Base-by-base conservation (phyloP, 2,329 filamentous ascomycete species). In the Colletotrichum lindemuthianum region DNA sequence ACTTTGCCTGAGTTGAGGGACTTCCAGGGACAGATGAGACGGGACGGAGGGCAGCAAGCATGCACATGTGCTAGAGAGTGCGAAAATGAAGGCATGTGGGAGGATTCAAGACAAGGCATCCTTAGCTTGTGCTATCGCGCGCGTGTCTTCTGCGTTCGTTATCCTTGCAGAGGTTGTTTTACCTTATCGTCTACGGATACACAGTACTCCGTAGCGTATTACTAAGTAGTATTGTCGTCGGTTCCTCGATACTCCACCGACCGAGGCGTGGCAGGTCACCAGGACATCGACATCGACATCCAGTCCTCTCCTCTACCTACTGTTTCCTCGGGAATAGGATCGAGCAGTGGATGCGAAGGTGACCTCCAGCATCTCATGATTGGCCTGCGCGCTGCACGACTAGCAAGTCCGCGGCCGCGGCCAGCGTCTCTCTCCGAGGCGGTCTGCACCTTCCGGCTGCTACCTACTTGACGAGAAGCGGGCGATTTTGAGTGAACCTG, bases 51-150 rank as follows among this genome's bases (percentile, higher is more conserved):
- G 44, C 41, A 49, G 11, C 43, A 44, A 60, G 59, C 41, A 60
- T 41, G 34, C 36, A 24, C 41, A 54, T 24, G 41, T 59, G 43
- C 49, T 15, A 39, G 40, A 60, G 50, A 48, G 55, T 32, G 55
- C 54, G 13, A 60, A 24, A 59, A 52, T 15, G 48, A 54, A 56
- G 51, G 58, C 47, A 61, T 48, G 34, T 48, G 58, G 51, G 58
- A 65, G 58, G 34, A 41, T 34, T 52, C 48, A 36, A 56, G 61
- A 36, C 61, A 56, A 61, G 51, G 51, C 55, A 56, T 45, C 61
- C 58, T 44, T 53, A 16, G 39, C 51, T 50, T 60, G 40, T 57
- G 49, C 44, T 41, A 41, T 51, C 51, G 24, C 24, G 24, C 24
- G 24, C 24, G 58, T 54, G 48, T 65, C 61, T 49, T 49, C 45